phyloP scores from a whole-genome alignment of 2,329 filamentous ascomycete genomes.

The Cordyceps cateniannulata region DNA sequence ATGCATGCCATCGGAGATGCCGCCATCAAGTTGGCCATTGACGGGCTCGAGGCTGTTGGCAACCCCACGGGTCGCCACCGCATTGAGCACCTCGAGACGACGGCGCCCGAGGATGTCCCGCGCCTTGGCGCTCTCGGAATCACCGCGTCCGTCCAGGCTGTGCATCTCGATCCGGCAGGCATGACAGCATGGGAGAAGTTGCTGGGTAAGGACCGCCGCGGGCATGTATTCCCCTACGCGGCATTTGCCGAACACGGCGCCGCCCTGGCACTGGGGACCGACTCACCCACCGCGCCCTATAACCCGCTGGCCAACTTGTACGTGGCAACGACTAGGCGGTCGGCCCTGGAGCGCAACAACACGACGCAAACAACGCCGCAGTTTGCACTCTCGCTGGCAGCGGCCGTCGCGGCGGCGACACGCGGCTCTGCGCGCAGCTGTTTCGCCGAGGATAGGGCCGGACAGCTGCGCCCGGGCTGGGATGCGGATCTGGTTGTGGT shows the following conservation, averaged over 20 bases:
- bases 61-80: slow-evolving; percentile 45
- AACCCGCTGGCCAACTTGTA: slow-evolving; percentile 50
- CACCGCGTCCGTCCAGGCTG: slow-evolving; percentile 52
- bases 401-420: slow-evolving; percentile 43
- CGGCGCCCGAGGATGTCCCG: slow-evolving; percentile 45
- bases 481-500: slow-evolving; percentile 46
- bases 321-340: slow-evolving; percentile 48
- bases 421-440: slow-evolving; percentile 45
- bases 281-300: slow-evolving; percentile 54
- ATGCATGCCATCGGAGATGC: slow-evolving; percentile 20
- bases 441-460: slow-evolving; percentile 43
- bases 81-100: slow-evolving; percentile 58
- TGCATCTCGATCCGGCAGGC: slow-evolving; percentile 55
- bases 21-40: slow-evolving; percentile 50
- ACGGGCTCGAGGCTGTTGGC: slow-evolving; percentile 39
- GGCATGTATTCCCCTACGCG: slow-evolving; percentile 55
- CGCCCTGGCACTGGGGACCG: slow-evolving; percentile 49
- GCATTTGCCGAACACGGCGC: slow-evolving; percentile 52
- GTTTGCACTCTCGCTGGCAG: slow-evolving; percentile 41
- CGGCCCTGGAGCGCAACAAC: slow-evolving; percentile 35
- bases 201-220: slow-evolving; percentile 46
- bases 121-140: slow-evolving; percentile 53
- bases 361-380: slow-evolving; percentile 37
- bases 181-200: slow-evolving; percentile 54
- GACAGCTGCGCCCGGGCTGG: slow-evolving; percentile 42